Evolutionary conservation across 1,139 yeast species (phyloP), one percentile per base, ranked within the genome.

Genomic region (Saccharomyces hybrid): DNA sequence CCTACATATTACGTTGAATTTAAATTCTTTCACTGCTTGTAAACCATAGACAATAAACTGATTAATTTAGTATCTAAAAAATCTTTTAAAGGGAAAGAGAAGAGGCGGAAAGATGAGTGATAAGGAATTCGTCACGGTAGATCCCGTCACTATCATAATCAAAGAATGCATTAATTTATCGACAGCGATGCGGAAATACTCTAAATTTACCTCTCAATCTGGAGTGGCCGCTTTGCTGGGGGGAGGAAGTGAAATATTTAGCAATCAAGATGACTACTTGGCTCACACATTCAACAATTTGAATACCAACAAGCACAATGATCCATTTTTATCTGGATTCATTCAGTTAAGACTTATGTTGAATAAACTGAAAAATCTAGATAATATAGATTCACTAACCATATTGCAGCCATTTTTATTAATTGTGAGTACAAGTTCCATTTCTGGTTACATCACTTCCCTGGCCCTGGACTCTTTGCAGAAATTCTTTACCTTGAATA

Each of bases 191-290:
- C 78, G 99, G 52, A 91, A 91, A 69, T 81, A 84, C 31, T 48
- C 52, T 13, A 49, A 32, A 29, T 29, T 48, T 23, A 44, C 52
- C 25, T 34, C 51, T 11, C 88, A 84, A 60, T 81, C 89, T 47
- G 96, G 97, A 3, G 95, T 90, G 52, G 93, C 96, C 5, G 89
- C 96, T 6, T 83, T 91, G 47, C 75, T 91, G 48, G 88, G 95
- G 1, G 74, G 76, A 5, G 73, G 68, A 31, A 68, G 68, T 52
- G 85, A 83, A 25, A 64, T 73, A 46, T 73, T 73, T 56, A 72
- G 66, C 41, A 76, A 73, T 50, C 53, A 57, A 52, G 56, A 61
- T 53, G 52, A 63, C 54, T 50, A 47, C 26, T 34, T 55, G 47
- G 57, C 55, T 2, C 52, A 46, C 16, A 75, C 71, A 52, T 26